Conservation (phyloP, 1,284 basidiomycete genomes). For the Vanrija sp. region DNA sequence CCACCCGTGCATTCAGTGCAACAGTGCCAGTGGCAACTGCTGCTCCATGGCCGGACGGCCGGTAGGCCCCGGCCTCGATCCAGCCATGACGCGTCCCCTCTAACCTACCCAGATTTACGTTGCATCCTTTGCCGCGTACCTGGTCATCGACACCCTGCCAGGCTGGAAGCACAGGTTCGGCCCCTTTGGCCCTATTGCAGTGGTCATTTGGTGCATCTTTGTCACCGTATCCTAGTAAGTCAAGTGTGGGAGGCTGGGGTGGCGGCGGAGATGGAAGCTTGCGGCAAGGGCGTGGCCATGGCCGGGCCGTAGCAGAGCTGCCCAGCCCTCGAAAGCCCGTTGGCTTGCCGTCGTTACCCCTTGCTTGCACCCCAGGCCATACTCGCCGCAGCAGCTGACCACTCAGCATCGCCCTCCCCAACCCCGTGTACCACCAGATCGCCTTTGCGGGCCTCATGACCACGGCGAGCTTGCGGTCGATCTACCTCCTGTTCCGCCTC, state of each 20-base stretch:
- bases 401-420: slow-evolving; percentile 49
- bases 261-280: too few species aligned
- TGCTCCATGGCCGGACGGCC: too few species aligned
- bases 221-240: slow-evolving; percentile 50
- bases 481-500: slow-evolving; percentile 35
- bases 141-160: slow-evolving; percentile 41
- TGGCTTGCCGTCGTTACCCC: background rate
- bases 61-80: too few species aligned
- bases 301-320: too few species aligned
- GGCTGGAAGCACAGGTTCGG: slow-evolving; percentile 37
- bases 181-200: slow-evolving; percentile 24
- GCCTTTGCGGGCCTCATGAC: slow-evolving; percentile 52
- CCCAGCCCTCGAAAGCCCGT: too few species aligned
- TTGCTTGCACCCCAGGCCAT: background rate
- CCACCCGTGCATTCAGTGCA: background rate
- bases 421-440: slow-evolving; percentile 56
- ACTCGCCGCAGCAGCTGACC: background rate
- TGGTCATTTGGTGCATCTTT: slow-evolving; percentile 39
- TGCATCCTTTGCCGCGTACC: slow-evolving; percentile 38
- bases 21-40: too few species aligned
- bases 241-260: too few species aligned
- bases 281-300: background rate
- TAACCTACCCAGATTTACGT: slow-evolving; percentile 39
- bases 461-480: slow-evolving; percentile 29
- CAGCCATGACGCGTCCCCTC: background rate